These are phyloP conservation scores for Alternaria viburni DNA, from an alignment of 2,329 filamentous ascomycete species.

Conservation along the genomic window DNA sequence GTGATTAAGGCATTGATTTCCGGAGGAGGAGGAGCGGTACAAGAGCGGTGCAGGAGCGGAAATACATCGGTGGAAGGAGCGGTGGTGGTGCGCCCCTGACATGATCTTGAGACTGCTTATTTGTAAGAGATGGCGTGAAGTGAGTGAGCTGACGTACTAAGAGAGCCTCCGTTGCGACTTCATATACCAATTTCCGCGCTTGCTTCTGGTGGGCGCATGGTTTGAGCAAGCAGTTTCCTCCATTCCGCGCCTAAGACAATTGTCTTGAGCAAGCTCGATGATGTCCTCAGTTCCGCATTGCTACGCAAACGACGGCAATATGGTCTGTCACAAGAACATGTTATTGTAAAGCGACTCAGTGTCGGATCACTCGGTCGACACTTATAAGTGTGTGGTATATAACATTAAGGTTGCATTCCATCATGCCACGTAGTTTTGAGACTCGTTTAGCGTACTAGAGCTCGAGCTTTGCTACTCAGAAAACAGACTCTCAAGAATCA, in stretches of 20 bases:
- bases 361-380: fast-evolving
- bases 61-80: neutral
- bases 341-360: too few relatives aligned
- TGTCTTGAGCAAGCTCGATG: neutral
- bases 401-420: neutral
- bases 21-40: neutral
- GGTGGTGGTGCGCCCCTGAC: neutral
- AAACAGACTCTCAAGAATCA: constrained; percentile 28
- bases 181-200: too few relatives aligned
- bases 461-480: neutral
- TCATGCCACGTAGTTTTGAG: neutral
- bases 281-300: too few relatives aligned
- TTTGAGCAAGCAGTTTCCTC: neutral
- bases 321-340: neutral
- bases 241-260: neutral
- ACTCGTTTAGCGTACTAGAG: neutral
- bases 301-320: too few relatives aligned
- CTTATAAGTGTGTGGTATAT: fast-evolving
- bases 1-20: neutral
- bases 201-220: neutral
- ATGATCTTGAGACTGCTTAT: neutral
- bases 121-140: neutral
- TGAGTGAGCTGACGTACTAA: neutral
- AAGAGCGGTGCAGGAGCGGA: too few relatives aligned
- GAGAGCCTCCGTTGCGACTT: neutral